phyloP scores from a whole-genome alignment of 1,284 basidiomycete genomes.

The Phaffia rhodozyma region DNA sequence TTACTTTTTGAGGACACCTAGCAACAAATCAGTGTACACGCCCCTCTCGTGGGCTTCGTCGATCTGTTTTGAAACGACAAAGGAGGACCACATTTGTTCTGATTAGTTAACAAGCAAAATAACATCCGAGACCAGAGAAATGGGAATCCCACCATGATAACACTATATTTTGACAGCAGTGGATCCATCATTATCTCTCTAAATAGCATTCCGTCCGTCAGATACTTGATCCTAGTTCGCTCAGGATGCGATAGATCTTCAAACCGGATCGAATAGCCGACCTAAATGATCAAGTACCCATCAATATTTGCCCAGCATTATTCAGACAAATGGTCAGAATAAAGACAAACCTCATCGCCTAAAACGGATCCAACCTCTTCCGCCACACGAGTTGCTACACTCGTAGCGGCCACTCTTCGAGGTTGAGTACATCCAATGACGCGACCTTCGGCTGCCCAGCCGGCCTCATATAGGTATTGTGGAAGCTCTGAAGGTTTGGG shows the following conservation, averaged over 20 bases:
- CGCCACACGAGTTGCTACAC: slow-evolving; percentile 80
- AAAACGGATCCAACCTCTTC: slow-evolving; percentile 72
- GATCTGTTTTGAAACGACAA: slow-evolving; percentile 43
- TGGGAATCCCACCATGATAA: slow-evolving; percentile 64
- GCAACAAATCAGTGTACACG: slow-evolving; percentile 81
- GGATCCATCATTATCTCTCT: slow-evolving; percentile 85
- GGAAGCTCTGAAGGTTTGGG: slow-evolving; percentile 57
- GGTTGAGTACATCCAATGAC: slow-evolving; percentile 89
- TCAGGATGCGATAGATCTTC: slow-evolving; percentile 78
- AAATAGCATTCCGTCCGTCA: slow-evolving; percentile 97
- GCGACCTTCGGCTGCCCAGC: slow-evolving; percentile 67
- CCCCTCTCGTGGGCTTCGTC: slow-evolving; percentile 97
- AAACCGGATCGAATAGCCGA: slow-evolving; percentile 95
- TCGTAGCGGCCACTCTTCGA: slow-evolving; percentile 85
- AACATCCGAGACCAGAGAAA: not conserved
- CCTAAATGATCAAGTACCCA: slow-evolving; percentile 39
- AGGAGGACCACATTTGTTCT: not conserved
- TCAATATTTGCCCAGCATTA: not conserved
- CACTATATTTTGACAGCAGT: slow-evolving; percentile 76
- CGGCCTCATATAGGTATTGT: slow-evolving; percentile 81
- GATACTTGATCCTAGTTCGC: slow-evolving; percentile 81
- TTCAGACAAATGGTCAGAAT: slow-evolving; percentile 4
- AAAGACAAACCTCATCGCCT: slow-evolving; percentile 66
- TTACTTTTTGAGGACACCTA: slow-evolving; percentile 85
- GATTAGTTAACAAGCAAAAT: not conserved